Base-by-base conservation (phyloP, 371 early-diverging fungal species). In the Rhizopus stolonifer region DNA sequence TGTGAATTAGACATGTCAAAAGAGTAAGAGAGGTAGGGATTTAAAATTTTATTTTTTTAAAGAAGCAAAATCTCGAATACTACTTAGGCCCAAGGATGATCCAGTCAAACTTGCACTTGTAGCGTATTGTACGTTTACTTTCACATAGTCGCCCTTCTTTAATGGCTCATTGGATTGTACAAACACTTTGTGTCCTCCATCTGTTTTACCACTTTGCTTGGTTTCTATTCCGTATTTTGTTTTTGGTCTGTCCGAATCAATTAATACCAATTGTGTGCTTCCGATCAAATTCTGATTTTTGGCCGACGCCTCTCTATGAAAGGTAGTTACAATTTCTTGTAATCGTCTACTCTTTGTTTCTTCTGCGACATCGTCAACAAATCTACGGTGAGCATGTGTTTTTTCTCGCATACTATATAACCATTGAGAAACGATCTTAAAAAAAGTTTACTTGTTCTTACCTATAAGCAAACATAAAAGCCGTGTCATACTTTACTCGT, bases 401-500 rank as follows among this genome's bases (percentile, higher is more conserved):
- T 82, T 82, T 67, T 88, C 89, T 19, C 90, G 77, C 76, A 87
- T 82, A 58, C 86, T 85, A 14, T 34, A 22, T 11, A 21, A 15
- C 15, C 40, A 32, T 6, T 24, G 9, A 39, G 39, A n/a, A 49
- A 24, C 13, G 17, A 15, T 18, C 15, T 19, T 21, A 45, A 11
- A 7, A 11, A n/a, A n/a, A 4, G 5, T 46, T 23, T 31, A n/a
- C 3, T 25, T 39, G 11, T 4, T 29, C 10, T 56, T 70, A 72
- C 53, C 74, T 75, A 60, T 90, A 90, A 8, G 86, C 86, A 71
- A 90, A 90, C 90, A 90, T 90, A 52, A 83, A 90, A 0, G 90
- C 90, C 60, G 79, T 83, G 56, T 90, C 90, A 29, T 82, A 90
- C 42, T 81, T 76, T 1, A 90, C 88, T 10, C 71, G 54, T 25